A percentile compares a stretch with the other conserved stretches of the same genome.
phyloP scores from a whole-genome alignment of 2,329 filamentous ascomycete genomes.

The Aspergillus transmontanensis region DNA sequence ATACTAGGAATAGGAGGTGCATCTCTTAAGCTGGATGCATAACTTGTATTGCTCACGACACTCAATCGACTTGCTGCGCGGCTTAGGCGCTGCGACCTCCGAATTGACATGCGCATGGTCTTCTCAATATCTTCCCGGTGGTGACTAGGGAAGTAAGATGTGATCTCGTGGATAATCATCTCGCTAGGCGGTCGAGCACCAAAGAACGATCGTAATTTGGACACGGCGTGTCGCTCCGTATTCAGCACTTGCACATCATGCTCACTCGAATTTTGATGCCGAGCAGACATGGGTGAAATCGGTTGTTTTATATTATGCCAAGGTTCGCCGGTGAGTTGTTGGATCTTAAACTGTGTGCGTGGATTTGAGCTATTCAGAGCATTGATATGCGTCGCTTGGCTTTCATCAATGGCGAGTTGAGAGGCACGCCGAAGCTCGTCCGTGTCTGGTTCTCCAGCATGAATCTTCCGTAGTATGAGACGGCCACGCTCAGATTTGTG shows the following conservation, averaged over 20 bases:
- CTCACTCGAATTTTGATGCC: conserved; percentile 33
- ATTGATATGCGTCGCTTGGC: conserved; percentile 69
- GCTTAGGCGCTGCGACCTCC: conserved; percentile 86
- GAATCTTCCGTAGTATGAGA: conserved; percentile 89
- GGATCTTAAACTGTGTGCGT: conserved; percentile 82
- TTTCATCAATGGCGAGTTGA: conserved; percentile 86
- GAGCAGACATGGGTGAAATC: conserved; percentile 68
- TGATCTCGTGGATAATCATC: conserved; percentile 93
- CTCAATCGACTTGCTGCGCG: conserved; percentile 91
- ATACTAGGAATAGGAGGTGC: conserved; percentile 95
- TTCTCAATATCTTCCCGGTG: conserved; percentile 92
- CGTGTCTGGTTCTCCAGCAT: conserved; percentile 83
- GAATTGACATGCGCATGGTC: conserved; percentile 88
- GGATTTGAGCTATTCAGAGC: conserved; percentile 65
- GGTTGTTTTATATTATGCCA: conserved; percentile 86
- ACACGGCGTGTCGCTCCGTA: conserved; percentile 38
- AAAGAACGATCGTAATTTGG: conserved; percentile 67
- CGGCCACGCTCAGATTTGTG: conserved; percentile 84
- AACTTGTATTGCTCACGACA: conserved; percentile 90
- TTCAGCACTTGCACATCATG: conserved; percentile 30
- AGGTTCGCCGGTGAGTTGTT: conserved; percentile 84
- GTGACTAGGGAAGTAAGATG: conserved; percentile 96
- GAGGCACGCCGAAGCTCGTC: conserved; percentile 86
- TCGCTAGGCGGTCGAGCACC: conserved; percentile 92
- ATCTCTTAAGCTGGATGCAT: conserved; percentile 88